Conservation (phyloP, 192 early-diverging fungal genomes). For the Phlyctochytrium planicorne region DNA sequence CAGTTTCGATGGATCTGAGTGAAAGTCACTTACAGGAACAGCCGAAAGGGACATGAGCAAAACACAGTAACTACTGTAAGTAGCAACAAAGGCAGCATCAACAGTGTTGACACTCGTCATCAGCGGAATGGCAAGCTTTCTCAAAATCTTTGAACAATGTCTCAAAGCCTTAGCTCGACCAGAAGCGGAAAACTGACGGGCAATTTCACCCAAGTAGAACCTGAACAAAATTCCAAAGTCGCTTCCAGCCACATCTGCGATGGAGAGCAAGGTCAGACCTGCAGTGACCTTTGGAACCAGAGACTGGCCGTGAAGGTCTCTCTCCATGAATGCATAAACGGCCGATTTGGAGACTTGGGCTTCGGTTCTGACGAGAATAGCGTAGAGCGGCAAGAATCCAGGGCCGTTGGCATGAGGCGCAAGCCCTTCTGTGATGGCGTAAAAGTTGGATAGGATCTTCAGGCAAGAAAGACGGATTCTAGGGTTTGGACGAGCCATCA, state of each 20-base stretch:
- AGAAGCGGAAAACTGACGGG: conserved; percentile 34
- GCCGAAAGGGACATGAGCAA: conserved; percentile 46
- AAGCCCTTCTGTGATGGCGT: conserved; percentile 34
- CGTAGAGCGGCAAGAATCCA: conserved; percentile 36
- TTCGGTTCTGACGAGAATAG: conserved; percentile 36
- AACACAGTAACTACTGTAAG: conserved; percentile 34
- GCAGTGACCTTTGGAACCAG: conserved; percentile 33
- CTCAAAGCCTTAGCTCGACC: conserved; percentile 45
- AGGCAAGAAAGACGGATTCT: conserved; percentile 41
- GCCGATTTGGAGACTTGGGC: conserved; percentile 34
- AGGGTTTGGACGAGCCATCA: conserved; percentile 44
- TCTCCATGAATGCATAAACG: conserved; percentile 47
- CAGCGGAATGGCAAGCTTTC: conserved; percentile 35
- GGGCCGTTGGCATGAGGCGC: conserved; percentile 26
- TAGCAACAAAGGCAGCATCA: conserved; percentile 36
- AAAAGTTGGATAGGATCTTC: conserved; percentile 42
- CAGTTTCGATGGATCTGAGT: no score
- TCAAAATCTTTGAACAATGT: conserved; percentile 48
- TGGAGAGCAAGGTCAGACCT: conserved; percentile 28
- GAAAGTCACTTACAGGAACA: conserved; percentile 34
- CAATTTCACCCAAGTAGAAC: conserved; percentile 48
- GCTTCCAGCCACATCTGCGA: conserved; percentile 36
- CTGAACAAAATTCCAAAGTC: conserved; percentile 39
- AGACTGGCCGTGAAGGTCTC: conserved; percentile 35
- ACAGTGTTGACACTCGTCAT: conserved; percentile 35